Evolutionary conservation across 768 basidiomycete species (phyloP), one percentile per base, ranked within the genome.

Genomic region (Boletus rex-veris): DNA sequence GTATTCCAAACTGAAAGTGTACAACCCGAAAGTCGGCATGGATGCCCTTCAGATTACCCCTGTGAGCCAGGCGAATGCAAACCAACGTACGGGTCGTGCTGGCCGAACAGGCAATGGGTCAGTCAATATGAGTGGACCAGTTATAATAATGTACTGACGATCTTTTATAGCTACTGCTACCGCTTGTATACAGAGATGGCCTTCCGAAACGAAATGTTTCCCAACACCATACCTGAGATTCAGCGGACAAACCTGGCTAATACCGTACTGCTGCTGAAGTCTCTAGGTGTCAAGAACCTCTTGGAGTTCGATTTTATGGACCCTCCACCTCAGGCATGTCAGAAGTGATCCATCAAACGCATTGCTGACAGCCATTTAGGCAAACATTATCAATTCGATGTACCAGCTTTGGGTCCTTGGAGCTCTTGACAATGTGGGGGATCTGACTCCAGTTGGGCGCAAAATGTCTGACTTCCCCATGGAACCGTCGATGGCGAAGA

Each of bases 281-380:
- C 95, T 4, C 78, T 99, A 6, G 96, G 97, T 10, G 97, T 99
- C 39, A 97, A 97, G 76, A 93, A 98, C 67, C 73, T 98, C 39
- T 80, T 99, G 19, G 96, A 99, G 72, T 99, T 98, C 65, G 96
- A 98, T 72, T 99, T 99, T 68, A 98, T 99, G 97, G 97, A 99
- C 69, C 97, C 97, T n/a, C 97, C 97, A 19, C 97, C 97, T n/a
- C 94, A 96, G 80, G 91, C 87, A 62, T 50, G 70, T 59, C 44
- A 45, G 30, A 45, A 28, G 26, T 5, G 7, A 11, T 39, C 15
- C 30, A 37, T 2, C 2, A 7, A 24, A 33, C 0, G 2, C n/a
- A 26, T 40, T 16, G 43, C 28, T 58, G 50, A 62, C 50, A 15
- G 39, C 35, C 46, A 4, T 35, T 4, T 58, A 94, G 87, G 91